phyloP scores from a whole-genome alignment of 192 early-diverging fungal species.

The Coemansia sp. region DNA sequence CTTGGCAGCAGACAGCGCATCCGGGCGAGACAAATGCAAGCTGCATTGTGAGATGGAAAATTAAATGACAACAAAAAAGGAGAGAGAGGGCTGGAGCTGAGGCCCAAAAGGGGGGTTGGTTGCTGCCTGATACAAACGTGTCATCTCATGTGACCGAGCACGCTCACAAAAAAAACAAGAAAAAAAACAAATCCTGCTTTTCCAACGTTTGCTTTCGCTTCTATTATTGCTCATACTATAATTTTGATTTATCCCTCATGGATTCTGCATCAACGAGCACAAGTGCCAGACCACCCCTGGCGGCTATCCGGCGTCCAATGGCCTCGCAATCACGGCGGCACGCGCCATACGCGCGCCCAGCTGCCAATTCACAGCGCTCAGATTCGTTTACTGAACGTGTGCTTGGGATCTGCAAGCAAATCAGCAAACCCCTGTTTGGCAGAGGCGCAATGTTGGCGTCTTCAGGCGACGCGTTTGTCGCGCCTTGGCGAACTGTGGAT shows the following conservation, averaged over 20 bases:
- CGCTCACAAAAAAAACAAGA: not conserved
- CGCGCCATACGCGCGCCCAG: slow-evolving; percentile 22
- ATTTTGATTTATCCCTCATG: not conserved
- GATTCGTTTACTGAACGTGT: slow-evolving; percentile 23
- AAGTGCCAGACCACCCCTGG: not conserved
- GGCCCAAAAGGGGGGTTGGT: too few relatives aligned
- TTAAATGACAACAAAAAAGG: not conserved
- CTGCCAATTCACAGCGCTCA: not conserved
- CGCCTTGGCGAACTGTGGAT: slow-evolving; percentile 47
- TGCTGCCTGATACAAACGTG: too few relatives aligned
- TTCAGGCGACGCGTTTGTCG: slow-evolving; percentile 28
- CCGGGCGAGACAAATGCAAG: slow-evolving; percentile 51
- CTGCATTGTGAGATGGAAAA: slow-evolving; percentile 31
- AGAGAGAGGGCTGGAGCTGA: too few relatives aligned
- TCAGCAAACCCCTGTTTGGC: slow-evolving; percentile 33
- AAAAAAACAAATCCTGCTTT: not conserved
- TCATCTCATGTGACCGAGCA: too few relatives aligned
- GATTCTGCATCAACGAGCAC: not conserved
- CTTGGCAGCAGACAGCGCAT: slow-evolving; percentile 52
- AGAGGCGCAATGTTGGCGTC: not conserved
- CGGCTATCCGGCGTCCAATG: not conserved
- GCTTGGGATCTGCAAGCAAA: slow-evolving; percentile 24
- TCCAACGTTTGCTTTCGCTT: too few relatives aligned
- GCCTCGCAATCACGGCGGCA: slow-evolving; percentile 9
- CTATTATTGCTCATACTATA: not conserved